Base-by-base conservation (phyloP, 1,284 basidiomycete species). In the Heterobasidion occidentale region DNA sequence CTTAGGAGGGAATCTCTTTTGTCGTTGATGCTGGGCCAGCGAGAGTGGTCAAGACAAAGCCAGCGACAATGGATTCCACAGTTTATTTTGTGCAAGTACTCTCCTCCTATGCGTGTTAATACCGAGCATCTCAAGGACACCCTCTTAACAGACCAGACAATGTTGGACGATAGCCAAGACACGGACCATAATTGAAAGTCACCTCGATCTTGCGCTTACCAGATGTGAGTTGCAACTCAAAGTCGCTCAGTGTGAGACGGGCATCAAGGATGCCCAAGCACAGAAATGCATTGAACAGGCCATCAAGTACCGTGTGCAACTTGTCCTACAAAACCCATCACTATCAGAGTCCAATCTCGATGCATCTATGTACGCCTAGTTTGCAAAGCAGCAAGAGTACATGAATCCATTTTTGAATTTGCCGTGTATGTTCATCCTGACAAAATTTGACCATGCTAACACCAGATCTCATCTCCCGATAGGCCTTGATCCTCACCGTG, bases 181-280 rank as follows among this genome's bases (percentile, higher is more conserved):
- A 2, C 66, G 69, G 0, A 58, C 63, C 11, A 46, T 59, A n/a
- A 35, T 56, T 1, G 38, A 42, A 0, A 19, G 38, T 15, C 61
- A 68, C 1, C 58, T 64, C 4, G 35, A 51, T 0, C 20, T 19
- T 2, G 19, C 2, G 19, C 19, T 19, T 19, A 19, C 19, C 19
- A 2, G 19, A 19, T 19, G 19, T 2, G 19, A 19, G 19, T 19
- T 2, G 2, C 19, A 19, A 19, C 19, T 19, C 1, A 2, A 19
- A 19, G 1, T 19, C 2, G 19, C 64, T 1, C 66, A 69, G 27
- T 66, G 65, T 0, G 58, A 57, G 9, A 66, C 68, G 2, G 72
- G 73, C 11, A 64, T 73, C 7, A 75, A 74, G 54, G 74, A 76
- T 55, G 63, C 63, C 46, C 63, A 68, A 17, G 62, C 72, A 0